These are phyloP conservation scores for Ascodesmis nigricans DNA, from an alignment of 495 filamentous ascomycete genomes.

Conservation along the genomic window DNA sequence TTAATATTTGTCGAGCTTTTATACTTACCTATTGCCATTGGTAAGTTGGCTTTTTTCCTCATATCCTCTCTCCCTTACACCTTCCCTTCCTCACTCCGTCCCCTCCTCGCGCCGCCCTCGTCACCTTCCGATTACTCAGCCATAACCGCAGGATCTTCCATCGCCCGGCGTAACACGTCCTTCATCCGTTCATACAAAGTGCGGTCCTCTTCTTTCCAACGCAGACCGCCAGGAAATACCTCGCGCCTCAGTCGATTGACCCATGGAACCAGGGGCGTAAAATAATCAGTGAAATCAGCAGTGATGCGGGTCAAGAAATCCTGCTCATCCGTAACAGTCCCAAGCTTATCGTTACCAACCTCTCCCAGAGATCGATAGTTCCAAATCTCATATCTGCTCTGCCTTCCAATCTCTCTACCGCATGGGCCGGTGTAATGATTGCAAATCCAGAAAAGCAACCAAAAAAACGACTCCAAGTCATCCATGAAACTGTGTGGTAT, in stretches of 20 bases:
- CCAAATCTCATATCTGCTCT: neutral
- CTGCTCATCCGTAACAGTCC: neutral
- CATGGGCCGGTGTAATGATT: conserved; percentile 3
- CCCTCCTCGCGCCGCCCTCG: too few species aligned
- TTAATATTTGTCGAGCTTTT: too few species aligned
- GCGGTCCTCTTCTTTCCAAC: neutral
- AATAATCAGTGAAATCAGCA: neutral
- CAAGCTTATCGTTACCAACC: neutral
- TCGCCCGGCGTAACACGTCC: neutral
- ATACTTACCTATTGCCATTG: too few species aligned
- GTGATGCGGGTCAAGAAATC: neutral
- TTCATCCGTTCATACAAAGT: neutral
- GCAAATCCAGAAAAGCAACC: conserved; percentile 26
- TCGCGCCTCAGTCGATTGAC: neutral
- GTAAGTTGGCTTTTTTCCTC: too few species aligned
- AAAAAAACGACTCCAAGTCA: conserved; percentile 34
- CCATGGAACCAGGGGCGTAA: neutral
- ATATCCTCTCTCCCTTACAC: too few species aligned
- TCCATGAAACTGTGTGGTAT: conserved; percentile 28
- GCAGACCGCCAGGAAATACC: neutral
- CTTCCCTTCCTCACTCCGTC: too few species aligned
- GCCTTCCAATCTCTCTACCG: too few species aligned
- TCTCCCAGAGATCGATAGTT: neutral
- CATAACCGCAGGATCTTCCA: too few species aligned
- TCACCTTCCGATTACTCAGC: too few species aligned